Evolutionary conservation across 78 protist species (phyloP).

Genomic region (Dictyostelium capitatum): DNA sequence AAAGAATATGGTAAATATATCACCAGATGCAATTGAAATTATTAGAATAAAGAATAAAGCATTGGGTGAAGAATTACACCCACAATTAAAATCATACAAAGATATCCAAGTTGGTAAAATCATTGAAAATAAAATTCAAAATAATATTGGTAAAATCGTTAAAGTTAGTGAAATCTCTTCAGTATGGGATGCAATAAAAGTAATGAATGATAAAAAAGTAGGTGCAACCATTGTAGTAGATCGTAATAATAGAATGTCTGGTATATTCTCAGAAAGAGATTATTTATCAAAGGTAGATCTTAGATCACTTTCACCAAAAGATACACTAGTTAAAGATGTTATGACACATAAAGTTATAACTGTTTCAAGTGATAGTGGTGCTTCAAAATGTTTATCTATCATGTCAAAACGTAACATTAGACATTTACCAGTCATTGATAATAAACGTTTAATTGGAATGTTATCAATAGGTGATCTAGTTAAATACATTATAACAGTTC

Average conservation of each 20-base stretch:
- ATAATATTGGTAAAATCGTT: neutral
- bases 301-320: slow-evolving; percentile 8
- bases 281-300: slow-evolving; percentile 32
- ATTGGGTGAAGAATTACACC: neutral
- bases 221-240: slow-evolving; percentile 63
- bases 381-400: slow-evolving; percentile 42
- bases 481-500: slow-evolving; percentile 51
- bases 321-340: slow-evolving; percentile 35
- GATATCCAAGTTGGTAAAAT: slow-evolving; percentile 23
- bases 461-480: slow-evolving; percentile 74
- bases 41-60: neutral
- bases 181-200: slow-evolving; percentile 42
- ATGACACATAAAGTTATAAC: slow-evolving; percentile 36
- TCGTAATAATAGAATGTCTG: slow-evolving; percentile 29
- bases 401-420: slow-evolving; percentile 63
- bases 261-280: slow-evolving; percentile 68
- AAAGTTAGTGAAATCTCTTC: slow-evolving; percentile 26
- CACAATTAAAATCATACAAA: slow-evolving; percentile 14
- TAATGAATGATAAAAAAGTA: slow-evolving; percentile 48
- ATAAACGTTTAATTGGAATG: slow-evolving; percentile 55
- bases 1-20: neutral
- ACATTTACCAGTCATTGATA: slow-evolving; percentile 71
- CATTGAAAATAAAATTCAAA: slow-evolving; percentile 1
- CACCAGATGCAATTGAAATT: slow-evolving; percentile 10
- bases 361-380: slow-evolving; percentile 28